phyloP scores from a whole-genome alignment of 768 basidiomycete species.

The Termitomyces sp. region DNA sequence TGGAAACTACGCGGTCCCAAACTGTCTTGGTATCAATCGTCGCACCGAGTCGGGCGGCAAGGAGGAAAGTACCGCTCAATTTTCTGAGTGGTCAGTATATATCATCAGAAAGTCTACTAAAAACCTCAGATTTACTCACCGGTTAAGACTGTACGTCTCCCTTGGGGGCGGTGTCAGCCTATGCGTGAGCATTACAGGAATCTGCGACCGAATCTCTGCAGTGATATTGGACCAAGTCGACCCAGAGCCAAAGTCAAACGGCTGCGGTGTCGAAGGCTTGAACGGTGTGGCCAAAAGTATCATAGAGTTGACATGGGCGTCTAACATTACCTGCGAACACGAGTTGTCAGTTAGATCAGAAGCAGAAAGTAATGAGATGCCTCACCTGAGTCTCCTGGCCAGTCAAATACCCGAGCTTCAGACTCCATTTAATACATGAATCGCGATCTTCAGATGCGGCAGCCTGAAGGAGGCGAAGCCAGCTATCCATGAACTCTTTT shows the following conservation, averaged over 20 bases:
- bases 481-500: slow-evolving; percentile 82
- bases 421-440: slow-evolving; percentile 68
- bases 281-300: slow-evolving; percentile 86
- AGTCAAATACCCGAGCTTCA: slow-evolving; percentile 85
- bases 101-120: neutral
- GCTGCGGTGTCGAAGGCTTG: slow-evolving; percentile 54
- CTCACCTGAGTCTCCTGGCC: slow-evolving; percentile 80
- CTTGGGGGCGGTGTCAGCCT: slow-evolving; percentile 88
- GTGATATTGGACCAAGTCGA: slow-evolving; percentile 71
- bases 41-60: slow-evolving; percentile 73
- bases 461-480: slow-evolving; percentile 80
- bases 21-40: slow-evolving; percentile 67
- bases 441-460: slow-evolving; percentile 67
- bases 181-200: slow-evolving; percentile 88
- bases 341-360: neutral
- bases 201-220: slow-evolving; percentile 68
- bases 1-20: slow-evolving; percentile 67
- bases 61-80: slow-evolving; percentile 76
- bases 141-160: slow-evolving; percentile 93
- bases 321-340: slow-evolving; percentile 66
- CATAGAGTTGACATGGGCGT: slow-evolving; percentile 85
- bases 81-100: slow-evolving; percentile 42
- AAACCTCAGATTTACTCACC: slow-evolving; percentile 38
- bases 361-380: slow-evolving; percentile 4
- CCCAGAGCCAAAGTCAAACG: slow-evolving; percentile 75